A percentile compares a stretch with the other conserved stretches of the same genome.
phyloP scores from a whole-genome alignment of 1,284 basidiomycete species.

The Ceratobasidium sp. region DNA sequence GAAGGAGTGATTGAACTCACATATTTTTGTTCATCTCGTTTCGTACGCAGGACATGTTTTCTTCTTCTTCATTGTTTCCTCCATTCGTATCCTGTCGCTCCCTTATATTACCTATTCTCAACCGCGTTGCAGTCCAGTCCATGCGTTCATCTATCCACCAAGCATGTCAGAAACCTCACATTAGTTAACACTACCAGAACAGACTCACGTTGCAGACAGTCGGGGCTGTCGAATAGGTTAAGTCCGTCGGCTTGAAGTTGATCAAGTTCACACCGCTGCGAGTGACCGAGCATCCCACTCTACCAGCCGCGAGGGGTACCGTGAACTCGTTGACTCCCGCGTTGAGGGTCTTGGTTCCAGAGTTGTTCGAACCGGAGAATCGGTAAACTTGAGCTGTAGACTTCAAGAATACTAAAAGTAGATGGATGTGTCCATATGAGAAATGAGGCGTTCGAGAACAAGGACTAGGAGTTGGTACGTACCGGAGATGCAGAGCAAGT shows the following conservation, averaged over 20 bases:
- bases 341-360: slow-evolving; percentile 15
- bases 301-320: slow-evolving; percentile 8
- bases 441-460: no score
- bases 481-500: slow-evolving; percentile 21
- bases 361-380: slow-evolving; percentile 11
- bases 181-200: no score
- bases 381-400: slow-evolving; percentile 7
- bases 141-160: slow-evolving; percentile 22
- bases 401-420: slow-evolving; percentile 1
- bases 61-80: no score
- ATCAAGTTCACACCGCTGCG: slow-evolving; percentile 16
- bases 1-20: neutral
- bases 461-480: no score
- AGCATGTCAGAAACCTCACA: neutral
- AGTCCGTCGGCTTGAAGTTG: slow-evolving; percentile 15
- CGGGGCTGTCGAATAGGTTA: slow-evolving; percentile 24
- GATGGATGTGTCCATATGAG: neutral
- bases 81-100: no score
- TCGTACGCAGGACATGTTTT: neutral
- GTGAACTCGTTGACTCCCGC: slow-evolving; percentile 34
- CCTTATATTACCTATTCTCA: no score
- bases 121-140: no score
- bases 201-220: slow-evolving; percentile 28
- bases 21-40: slow-evolving; percentile 16
- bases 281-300: slow-evolving; percentile 23